Base-by-base conservation (phyloP, 495 filamentous ascomycete genomes). In the Aspergillus asperescens region DNA sequence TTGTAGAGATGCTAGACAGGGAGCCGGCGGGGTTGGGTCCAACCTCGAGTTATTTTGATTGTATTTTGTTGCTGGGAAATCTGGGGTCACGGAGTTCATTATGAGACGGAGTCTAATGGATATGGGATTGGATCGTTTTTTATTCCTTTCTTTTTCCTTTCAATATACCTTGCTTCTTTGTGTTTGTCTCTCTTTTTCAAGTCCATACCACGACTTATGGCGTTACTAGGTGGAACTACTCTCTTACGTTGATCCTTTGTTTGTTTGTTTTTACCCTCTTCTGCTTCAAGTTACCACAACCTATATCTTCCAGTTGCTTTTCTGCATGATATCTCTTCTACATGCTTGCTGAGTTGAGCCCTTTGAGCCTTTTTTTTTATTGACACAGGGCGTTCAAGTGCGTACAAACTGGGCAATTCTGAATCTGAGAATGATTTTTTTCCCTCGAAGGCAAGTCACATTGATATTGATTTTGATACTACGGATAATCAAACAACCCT, bases 51-150 rank as follows among this genome's bases (percentile, higher is more conserved):
- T 37, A 23, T n/a, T 54, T 24, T 54, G 25, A 39, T 45, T 12
- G 22, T 52, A 43, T 55, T 45, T 50, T 54, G 43, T 54, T 46
- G 51, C 32, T 41, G 51, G 51, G 50, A 34, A 46, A 47, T 47
- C 24, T 57, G 38, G 50, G 40, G 51, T 28, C 50, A 49, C 35
- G 60, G 60, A 59, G 60, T 62, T 62, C 40, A 37, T 54, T 38
- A 54, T 43, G 48, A 51, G 48, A 25, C 13, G 42, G 58, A 50
- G 50, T 58, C 20, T 47, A 45, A 52, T 38, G 55, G 49, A 42
- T 55, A 42, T 41, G 46, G 49, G 47, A 46, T 43, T 45, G 50
- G 46, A 27, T 54, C 35, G 40, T 38, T 50, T 48, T 50, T 39
- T 18, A 27, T 43, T 23, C 38, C 16, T 22, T 43, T 40, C 31